A percentile compares a stretch with the other conserved stretches of the same genome.
Conservation (phyloP, 2,329 filamentous ascomycete species). For the Xylariaceae sp. region DNA sequence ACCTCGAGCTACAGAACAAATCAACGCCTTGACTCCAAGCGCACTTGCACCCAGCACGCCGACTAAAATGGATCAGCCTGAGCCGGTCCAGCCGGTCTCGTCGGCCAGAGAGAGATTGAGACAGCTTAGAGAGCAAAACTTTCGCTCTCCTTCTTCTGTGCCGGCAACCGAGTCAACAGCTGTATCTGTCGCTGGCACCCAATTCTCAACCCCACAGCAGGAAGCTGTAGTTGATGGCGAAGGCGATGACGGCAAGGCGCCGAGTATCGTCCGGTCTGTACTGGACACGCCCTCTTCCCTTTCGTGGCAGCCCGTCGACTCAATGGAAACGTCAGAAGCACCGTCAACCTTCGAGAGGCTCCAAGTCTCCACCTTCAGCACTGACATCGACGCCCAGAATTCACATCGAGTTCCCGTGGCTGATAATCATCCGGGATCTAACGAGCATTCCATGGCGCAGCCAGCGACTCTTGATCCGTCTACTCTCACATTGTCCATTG, state of each 20-base stretch:
- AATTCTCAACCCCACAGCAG: conserved; percentile 5
- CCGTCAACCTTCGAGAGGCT: conserved; percentile 2
- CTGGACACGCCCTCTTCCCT: conserved; percentile 6
- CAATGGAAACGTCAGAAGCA: conserved; percentile 6
- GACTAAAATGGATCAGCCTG: conserved; percentile 20
- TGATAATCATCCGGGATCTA: conserved; percentile 11
- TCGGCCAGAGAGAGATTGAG: conserved; percentile 26
- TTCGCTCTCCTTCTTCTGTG: conserved; percentile 9
- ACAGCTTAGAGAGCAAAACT: conserved; percentile 17
- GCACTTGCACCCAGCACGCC: conserved; percentile 3
- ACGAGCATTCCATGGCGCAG: conserved; percentile 21
- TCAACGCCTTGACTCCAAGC: neutral
- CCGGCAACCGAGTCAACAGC: conserved; percentile 4
- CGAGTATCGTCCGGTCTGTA: neutral
- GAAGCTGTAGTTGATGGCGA: conserved; percentile 1
- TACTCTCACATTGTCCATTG: conserved; percentile 29
- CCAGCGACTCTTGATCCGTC: conserved; percentile 29
- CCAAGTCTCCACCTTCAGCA: neutral
- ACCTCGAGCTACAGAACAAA: conserved; percentile 1
- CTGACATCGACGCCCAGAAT: neutral
- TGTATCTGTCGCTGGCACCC: neutral
- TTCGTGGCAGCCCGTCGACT: conserved; percentile 12
- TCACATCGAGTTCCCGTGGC: conserved; percentile 3
- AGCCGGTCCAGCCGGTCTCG: conserved; percentile 8
- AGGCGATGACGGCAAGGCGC: neutral